Percentiles rank a stretch among this genome's conserved stretches.
phyloP scores from a whole-genome alignment of 2,329 filamentous ascomycete species.

The Juglanconis oblonga region DNA sequence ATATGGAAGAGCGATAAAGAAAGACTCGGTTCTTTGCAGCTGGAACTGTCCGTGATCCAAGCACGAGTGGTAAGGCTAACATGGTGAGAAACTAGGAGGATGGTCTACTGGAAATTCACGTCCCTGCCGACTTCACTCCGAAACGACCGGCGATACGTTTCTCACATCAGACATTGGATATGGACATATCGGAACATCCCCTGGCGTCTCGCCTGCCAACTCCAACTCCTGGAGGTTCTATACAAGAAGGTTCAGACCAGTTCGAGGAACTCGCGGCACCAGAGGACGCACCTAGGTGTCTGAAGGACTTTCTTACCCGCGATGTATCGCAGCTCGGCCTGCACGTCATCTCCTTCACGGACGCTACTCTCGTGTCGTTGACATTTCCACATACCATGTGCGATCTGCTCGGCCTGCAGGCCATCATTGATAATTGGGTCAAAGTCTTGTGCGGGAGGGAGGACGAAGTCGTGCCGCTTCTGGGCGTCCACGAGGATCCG shows the following conservation, averaged over 20 bases:
- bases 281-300: slow-evolving; percentile 24
- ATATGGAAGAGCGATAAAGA: no score
- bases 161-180: slow-evolving; percentile 33
- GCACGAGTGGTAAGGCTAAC: not conserved
- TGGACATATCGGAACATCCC: slow-evolving; percentile 39
- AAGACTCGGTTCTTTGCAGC: slow-evolving; percentile 11
- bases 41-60: not conserved
- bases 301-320: slow-evolving; percentile 37
- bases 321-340: slow-evolving; percentile 46
- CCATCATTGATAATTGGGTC: slow-evolving; percentile 44
- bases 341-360: slow-evolving; percentile 45
- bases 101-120: slow-evolving; percentile 30
- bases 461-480: slow-evolving; percentile 35
- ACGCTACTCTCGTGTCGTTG: slow-evolving; percentile 47
- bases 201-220: slow-evolving; percentile 35
- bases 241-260: slow-evolving; percentile 26
- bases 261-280: slow-evolving; percentile 26
- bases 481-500: slow-evolving; percentile 34
- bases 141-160: slow-evolving; percentile 38
- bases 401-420: slow-evolving; percentile 42
- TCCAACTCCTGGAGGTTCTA: slow-evolving; percentile 25
- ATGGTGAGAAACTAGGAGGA: slow-evolving; percentile 7
- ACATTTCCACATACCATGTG: slow-evolving; percentile 45
- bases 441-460: slow-evolving; percentile 41
- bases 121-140: slow-evolving; percentile 28